Conservation (phyloP, 257 asterid genomes). For the Marsdenia floribunda region DNA sequence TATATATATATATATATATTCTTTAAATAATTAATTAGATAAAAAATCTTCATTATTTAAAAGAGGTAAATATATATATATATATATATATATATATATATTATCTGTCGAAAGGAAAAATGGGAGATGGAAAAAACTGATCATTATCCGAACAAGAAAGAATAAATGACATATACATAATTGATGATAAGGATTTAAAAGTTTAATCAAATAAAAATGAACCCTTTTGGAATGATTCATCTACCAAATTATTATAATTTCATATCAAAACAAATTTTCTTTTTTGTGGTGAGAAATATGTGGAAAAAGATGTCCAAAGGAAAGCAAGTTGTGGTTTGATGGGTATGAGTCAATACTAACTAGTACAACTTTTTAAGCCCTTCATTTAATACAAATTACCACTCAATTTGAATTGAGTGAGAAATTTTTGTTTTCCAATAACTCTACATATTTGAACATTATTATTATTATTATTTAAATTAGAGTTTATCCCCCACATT, state of each 20-base stretch:
- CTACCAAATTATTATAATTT: not conserved
- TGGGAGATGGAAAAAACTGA: not conserved
- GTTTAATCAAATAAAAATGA: conserved; percentile 7
- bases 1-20: too few relatives aligned
- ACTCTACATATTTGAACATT: too few relatives aligned
- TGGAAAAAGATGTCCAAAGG: not conserved
- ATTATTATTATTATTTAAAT: too few relatives aligned
- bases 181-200: not conserved
- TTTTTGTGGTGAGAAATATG: not conserved
- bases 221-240: not conserved
- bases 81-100: too few relatives aligned
- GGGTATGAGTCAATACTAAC: conserved; percentile 10
- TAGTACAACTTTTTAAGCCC: not conserved
- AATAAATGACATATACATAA: not conserved
- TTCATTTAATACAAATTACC: too few relatives aligned
- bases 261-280: conserved; percentile 17
- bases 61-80: too few relatives aligned
- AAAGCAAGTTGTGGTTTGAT: conserved; percentile 14
- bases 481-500: too few relatives aligned
- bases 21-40: too few relatives aligned
- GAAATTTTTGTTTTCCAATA: too few relatives aligned
- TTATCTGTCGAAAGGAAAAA: not conserved
- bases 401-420: too few relatives aligned
- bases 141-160: conserved; percentile 2
- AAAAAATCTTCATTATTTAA: too few relatives aligned